Evolutionary conservation across 2,329 filamentous ascomycete species (phyloP), one percentile per base, ranked within the genome.

Genomic region (Fusarium robinianum): DNA sequence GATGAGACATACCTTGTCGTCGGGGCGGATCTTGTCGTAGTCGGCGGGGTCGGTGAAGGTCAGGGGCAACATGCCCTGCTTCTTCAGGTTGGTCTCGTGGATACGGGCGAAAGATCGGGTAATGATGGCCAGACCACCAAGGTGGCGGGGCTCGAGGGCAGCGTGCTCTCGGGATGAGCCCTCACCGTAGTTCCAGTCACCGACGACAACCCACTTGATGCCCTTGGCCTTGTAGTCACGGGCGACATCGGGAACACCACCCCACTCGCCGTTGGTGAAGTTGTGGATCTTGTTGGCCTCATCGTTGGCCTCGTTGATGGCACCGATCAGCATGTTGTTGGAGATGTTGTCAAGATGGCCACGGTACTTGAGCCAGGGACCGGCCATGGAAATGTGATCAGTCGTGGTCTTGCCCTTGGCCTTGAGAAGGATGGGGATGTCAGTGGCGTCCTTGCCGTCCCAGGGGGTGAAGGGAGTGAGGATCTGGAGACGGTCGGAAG

Each of bases 71-170:
- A 99, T 96, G 76, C 94, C 94, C 84, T 99, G 94, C 87, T 99
- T 99, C 89, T 99, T 99, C 79, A 99, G 77, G 84, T 99, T 99
- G 79, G 94, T 99, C 82, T 99, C 94, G 82, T 99, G 94, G 68
- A 99, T 99, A 87, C 94, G 94, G 66, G 94, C 94, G 70, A 99
- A 99, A 57, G 83, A 89, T 68, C 90, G 87, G 67, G 87, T 91
- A 70, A 99, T 95, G 78, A 99, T 96, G 66, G 92, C 94, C 65
- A 96, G 83, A 72, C 92, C 94, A 67, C 94, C 94, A 57, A 99
- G 85, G 78, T 97, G 92, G 70, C 94, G 86, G 68, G 94, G 94
- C 80, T 99, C 92, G 52, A 99, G 84, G 72, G 94, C 94, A 62
- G 94, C 94, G 72, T 99, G 94, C 80, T 99, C 94, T 81, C 94